A percentile compares a stretch with the other conserved stretches of the same genome.
Conservation (phyloP, 805 yeast genomes). For the Naumovozyma baii region DNA sequence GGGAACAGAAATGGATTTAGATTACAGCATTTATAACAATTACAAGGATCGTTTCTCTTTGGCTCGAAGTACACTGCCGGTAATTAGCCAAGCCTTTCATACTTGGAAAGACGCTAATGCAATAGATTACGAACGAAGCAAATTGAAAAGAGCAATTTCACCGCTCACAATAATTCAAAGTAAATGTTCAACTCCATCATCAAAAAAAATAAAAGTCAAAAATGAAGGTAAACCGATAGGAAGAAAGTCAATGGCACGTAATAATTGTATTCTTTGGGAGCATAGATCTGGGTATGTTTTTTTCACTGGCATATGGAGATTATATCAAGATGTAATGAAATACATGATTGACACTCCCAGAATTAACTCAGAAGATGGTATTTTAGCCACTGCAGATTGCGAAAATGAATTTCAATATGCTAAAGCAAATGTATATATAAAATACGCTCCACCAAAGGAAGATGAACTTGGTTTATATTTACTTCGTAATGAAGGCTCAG, state of each 20-base stretch:
- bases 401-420: conserved; percentile 3
- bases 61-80: too few species aligned
- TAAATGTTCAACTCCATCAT: background rate
- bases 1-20: too few species aligned
- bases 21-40: too few species aligned
- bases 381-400: conserved; percentile 1
- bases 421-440: background rate
- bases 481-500: background rate
- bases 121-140: too few species aligned
- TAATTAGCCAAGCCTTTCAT: too few species aligned
- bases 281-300: conserved; percentile 76
- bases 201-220: background rate
- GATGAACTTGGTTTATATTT: background rate
- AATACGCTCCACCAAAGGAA: background rate
- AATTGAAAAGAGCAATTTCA: background rate
- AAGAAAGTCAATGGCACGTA: background rate
- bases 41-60: too few species aligned
- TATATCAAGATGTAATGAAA: conserved; percentile 27
- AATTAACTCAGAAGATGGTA: background rate
- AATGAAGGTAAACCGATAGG: background rate
- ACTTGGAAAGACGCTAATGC: too few species aligned
- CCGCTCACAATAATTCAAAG: background rate
- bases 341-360: conserved; percentile 9
- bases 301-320: conserved; percentile 79
- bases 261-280: conserved; percentile 73